Base-by-base conservation (phyloP, 768 basidiomycete species). In the Russula lepida region DNA sequence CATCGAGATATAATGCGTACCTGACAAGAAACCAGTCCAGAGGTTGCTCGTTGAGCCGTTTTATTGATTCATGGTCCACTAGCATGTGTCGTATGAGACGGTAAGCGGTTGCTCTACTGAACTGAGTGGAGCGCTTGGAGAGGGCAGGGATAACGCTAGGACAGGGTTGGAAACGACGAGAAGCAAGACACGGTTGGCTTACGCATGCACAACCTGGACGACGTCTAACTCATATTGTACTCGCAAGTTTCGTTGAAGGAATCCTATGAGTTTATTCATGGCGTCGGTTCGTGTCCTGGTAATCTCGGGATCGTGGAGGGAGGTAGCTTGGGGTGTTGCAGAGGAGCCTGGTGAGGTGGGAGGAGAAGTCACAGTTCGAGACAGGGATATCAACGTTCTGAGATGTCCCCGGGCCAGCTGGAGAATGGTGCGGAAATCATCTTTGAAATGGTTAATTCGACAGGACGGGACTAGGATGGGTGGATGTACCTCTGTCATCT, bases 1-100 rank as follows among this genome's bases (percentile, higher is more conserved):
- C n/a, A 53, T 19, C 8, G 57, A 41, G 65, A 37, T 17, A n/a
- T 46, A 6, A 27, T 25, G 68, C 78, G 54, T 64, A 94, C 94
- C 89, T 88, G 65, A 98, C 83, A 49, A 98, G 83, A 69, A 90
- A 92, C 86, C 91, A 94, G 66, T 97, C 92, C 35, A 97, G 71
- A 19, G 85, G 80, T 23, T 83, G 79, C 58, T 77, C 77, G 13
- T 81, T 78, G 33, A 97, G 74, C 23, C 76, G 77, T 58, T 81
- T 79, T 49, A 92, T 86, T 0, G 85, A 84, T n/a, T 85, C 79
- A 0, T 76, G 68, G 67, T 94, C 92, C 4, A 92, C 82, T 6
- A 95, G 70, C 1, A 82, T 75, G 68, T 94, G 86, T 21, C 95
- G 83, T 19, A 98, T 77, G 2, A 95, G 77, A 46, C 93, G 80